Percentiles rank a stretch among this genome's conserved stretches.
Conservation (phyloP, 2,329 filamentous ascomycete species). For the Trichophyton benhamiae region DNA sequence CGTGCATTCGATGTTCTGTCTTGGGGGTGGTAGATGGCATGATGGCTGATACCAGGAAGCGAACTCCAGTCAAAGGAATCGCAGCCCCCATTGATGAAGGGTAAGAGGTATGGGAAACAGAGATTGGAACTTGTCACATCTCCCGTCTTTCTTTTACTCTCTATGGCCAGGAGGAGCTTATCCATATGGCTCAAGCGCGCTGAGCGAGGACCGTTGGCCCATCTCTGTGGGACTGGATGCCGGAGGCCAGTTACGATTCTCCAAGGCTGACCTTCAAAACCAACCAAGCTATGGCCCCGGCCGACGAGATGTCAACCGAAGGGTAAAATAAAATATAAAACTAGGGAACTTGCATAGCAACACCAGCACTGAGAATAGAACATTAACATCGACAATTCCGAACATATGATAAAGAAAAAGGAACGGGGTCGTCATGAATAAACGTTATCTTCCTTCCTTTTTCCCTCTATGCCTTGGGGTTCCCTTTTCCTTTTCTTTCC, state of each 20-base stretch:
- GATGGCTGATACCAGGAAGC: neutral
- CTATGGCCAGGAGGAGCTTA: neutral
- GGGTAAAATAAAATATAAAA: neutral
- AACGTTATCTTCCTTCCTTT: neutral
- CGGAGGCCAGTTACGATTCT: neutral
- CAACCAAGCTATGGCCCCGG: neutral
- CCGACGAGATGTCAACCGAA: neutral
- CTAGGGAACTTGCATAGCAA: neutral
- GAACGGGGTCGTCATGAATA: neutral
- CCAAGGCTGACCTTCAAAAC: neutral
- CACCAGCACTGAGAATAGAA: neutral
- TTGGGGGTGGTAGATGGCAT: neutral
- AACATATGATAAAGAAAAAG: neutral
- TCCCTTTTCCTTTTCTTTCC: neutral
- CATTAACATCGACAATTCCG: neutral
- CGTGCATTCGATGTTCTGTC: neutral
- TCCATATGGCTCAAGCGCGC: neutral
- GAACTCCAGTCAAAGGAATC: neutral
- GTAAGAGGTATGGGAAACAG: neutral
- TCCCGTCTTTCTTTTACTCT: neutral
- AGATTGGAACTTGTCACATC: neutral
- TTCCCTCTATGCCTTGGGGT: neutral
- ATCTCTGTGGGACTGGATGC: neutral
- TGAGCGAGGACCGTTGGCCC: neutral
- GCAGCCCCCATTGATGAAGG: neutral